These are phyloP conservation scores for Nyssa sinensis DNA, from an alignment of 148 eudicot species.

Conservation along the genomic window DNA sequence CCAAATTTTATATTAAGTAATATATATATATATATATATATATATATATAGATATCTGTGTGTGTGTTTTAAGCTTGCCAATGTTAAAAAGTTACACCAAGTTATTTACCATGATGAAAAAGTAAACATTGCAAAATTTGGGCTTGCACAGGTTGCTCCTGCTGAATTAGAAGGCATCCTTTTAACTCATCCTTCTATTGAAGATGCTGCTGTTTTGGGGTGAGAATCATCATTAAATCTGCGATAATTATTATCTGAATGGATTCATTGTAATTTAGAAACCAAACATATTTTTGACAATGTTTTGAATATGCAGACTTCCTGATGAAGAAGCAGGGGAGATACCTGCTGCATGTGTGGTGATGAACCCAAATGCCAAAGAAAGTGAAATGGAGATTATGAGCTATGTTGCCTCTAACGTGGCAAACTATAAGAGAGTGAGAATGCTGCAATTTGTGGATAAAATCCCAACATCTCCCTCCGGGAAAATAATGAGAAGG, in stretches of 20 bases:
- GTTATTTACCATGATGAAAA: too few species aligned
- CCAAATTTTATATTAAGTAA: too few species aligned
- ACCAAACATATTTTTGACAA: neutral
- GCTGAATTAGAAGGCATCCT: conserved; percentile 93
- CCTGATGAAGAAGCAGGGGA: conserved; percentile 96
- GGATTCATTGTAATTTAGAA: neutral
- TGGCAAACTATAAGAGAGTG: conserved; percentile 70
- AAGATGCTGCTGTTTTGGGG: conserved; percentile 91
- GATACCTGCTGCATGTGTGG: conserved; percentile 90
- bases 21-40: too few species aligned
- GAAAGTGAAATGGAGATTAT: conserved; percentile 75
- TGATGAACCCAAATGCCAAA: conserved; percentile 48
- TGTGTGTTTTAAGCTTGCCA: too few species aligned
- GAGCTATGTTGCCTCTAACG: conserved; percentile 65
- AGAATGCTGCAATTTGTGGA: conserved; percentile 71
- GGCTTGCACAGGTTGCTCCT: conserved; percentile 82
- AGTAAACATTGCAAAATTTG: too few species aligned
- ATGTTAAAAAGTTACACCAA: too few species aligned
- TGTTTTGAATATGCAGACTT: conserved; percentile 34
- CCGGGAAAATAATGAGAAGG: conserved; percentile 15
- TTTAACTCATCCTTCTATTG: conserved; percentile 71
- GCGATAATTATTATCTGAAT: neutral
- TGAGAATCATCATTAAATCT: conserved; percentile 19
- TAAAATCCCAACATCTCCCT: conserved; percentile 74
- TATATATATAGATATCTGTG: too few species aligned